Evolutionary conservation across 1,284 basidiomycete genomes (phyloP), one percentile per base, ranked within the genome.

Genomic region (Ustilago hordei): DNA sequence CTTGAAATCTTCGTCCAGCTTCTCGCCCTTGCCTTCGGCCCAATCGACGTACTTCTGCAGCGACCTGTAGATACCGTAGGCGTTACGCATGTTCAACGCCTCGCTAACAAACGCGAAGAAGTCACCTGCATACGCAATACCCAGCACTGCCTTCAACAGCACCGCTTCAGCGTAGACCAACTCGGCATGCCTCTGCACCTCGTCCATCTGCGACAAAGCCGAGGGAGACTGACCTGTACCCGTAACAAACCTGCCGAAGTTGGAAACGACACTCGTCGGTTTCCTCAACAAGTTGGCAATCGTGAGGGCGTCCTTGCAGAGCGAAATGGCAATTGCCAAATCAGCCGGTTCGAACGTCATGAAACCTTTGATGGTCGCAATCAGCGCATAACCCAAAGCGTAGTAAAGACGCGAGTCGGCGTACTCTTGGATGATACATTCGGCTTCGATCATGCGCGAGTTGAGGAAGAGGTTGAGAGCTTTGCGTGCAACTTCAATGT

Each of bases 311-410:
- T 86, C 84, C 59, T 83, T 82, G 77, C 84, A 84, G 60, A 82
- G 79, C 36, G 79, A 81, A 32, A 85, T 84, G 50, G 84, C 84
- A 35, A 78, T 78, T 12, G 80, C 83, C 8, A 86, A 60, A 58
- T 86, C 84, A 23, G 76, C 71, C 13, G 82, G 84, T 59, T 86
- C 84, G 55, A 85, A 86, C 1, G 84, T 86, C 84, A 86, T 86
- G 71, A 86, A 81, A n/a, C 79, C 84, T 64, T 86, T 86, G 75
- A 86, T 85, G 31, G 81, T 81, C 15, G 82, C 80, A 34, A 86
- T 84, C 32, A 86, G 69, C 38, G 81, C 82, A 56, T 78, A 78
- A 8, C 82, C 84, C 58, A 86, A 75, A 3, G 84, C 84, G 53
- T 85, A 83, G 78, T 86, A 86, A 34, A 86, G 75, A 12, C 78